phyloP scores from a whole-genome alignment of 805 yeast species.

The Candida awuae region DNA sequence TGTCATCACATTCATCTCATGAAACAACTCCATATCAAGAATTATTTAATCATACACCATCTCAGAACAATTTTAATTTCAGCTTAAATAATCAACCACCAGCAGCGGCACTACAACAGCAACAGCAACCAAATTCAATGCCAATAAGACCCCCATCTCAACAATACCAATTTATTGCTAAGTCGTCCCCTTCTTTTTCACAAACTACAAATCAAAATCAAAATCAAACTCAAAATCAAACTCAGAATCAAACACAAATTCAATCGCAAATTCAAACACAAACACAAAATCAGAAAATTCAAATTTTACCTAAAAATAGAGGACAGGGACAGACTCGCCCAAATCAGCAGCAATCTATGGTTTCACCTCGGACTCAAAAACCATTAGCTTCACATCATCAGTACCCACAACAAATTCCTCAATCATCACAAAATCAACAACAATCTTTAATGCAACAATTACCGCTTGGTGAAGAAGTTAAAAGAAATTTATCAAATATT shows the following conservation, averaged over 20 bases:
- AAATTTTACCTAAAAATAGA: too few species aligned
- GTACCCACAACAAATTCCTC: conserved; percentile 14
- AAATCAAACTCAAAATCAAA: conserved; percentile 6
- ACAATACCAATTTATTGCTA: too few species aligned
- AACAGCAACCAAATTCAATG: too few species aligned
- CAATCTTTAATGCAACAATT: conserved; percentile 9
- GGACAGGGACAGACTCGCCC: conserved; percentile 5
- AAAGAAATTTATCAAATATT: conserved; percentile 34
- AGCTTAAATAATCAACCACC: too few species aligned
- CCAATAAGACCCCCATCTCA: too few species aligned
- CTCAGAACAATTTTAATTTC: conserved; percentile 1
- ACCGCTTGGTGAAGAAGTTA: conserved; percentile 18
- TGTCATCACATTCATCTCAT: conserved; percentile 7
- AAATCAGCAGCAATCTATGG: conserved; percentile 1
- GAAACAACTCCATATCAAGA: conserved; percentile 8
- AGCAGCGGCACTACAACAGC: conserved; percentile 4
- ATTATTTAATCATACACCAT: neutral
- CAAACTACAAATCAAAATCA: too few species aligned
- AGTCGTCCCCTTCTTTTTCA: too few species aligned
- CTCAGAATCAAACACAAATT: conserved; percentile 9
- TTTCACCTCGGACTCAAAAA: conserved; percentile 13
- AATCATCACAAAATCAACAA: conserved; percentile 4
- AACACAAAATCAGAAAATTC: conserved; percentile 14
- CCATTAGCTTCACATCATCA: conserved; percentile 24
- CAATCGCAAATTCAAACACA: conserved; percentile 12